Conservation (phyloP, 1,284 basidiomycete genomes). For the Moesziomyces parantarcticus region DNA sequence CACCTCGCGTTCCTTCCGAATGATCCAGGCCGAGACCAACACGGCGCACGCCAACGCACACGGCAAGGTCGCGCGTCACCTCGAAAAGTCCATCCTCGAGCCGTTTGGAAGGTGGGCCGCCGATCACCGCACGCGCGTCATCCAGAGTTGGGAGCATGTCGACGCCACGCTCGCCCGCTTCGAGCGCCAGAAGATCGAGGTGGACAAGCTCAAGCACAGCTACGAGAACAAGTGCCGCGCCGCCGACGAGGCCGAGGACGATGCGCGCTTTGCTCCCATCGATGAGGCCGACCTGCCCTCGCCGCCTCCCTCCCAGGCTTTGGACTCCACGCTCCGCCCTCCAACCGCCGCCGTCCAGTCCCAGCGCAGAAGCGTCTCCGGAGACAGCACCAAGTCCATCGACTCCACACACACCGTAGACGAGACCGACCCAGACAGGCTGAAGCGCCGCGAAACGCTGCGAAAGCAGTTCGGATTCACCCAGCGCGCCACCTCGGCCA, state of each 20-base stretch:
- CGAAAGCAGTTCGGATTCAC: slow-evolving; percentile 66
- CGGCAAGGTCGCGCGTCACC: slow-evolving; percentile 47
- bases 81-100: slow-evolving; percentile 53
- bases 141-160: slow-evolving; percentile 59
- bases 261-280: slow-evolving; percentile 61
- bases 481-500: slow-evolving; percentile 34
- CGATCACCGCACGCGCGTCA: slow-evolving; percentile 53
- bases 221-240: slow-evolving; percentile 64
- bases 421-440: slow-evolving; percentile 43
- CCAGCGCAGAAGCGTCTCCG: slow-evolving; percentile 33
- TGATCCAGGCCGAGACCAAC: slow-evolving; percentile 51
- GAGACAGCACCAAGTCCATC: slow-evolving; percentile 16
- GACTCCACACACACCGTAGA: slow-evolving; percentile 7
- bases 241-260: slow-evolving; percentile 66
- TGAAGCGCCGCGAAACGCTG: slow-evolving; percentile 63
- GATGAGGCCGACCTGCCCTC: slow-evolving; percentile 23
- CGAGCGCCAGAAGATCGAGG: slow-evolving; percentile 57
- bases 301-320: slow-evolving; percentile 11
- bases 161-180: slow-evolving; percentile 51
- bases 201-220: slow-evolving; percentile 50
- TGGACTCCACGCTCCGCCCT: slow-evolving; percentile 11
- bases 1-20: slow-evolving; percentile 47
- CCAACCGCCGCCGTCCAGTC: neutral
- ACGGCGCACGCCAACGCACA: slow-evolving; percentile 52
- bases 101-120: slow-evolving; percentile 62